Base-by-base conservation (phyloP, 2,329 filamentous ascomycete species). In the Epichloe aotearoae region DNA sequence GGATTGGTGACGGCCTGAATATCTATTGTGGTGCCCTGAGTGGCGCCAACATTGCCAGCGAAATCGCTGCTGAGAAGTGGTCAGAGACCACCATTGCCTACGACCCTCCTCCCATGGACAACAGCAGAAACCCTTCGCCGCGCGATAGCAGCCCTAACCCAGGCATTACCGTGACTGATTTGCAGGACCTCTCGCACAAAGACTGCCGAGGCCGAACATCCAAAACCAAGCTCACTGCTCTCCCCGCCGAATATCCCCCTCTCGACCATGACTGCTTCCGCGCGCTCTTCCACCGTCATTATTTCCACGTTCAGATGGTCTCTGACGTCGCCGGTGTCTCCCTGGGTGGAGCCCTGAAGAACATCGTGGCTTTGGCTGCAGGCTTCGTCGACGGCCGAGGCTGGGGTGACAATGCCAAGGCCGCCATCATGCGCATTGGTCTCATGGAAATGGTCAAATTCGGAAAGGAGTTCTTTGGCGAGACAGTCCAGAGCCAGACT, bases 331-430 rank as follows among this genome's bases (percentile, higher is more conserved):
- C 91, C 0, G 93, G 93, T 58, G 91, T 96, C 1, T 97, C 93
- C 5, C 82, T 98, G 36, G 86, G 90, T 42, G 93, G 93, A 54
- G 93, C 93, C 0, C 74, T 98, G 59, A 98, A 98, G 76, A 98
- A 98, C 73, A 84, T 98, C 57, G 88, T 98, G 50, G 93, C 93
- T 5, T 73, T 98, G 17, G 91, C 89, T 5, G 90, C 93, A 34
- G 93, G 93, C 52, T 98, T 95, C 67, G 89, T 97, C 43, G 88
- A 95, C 57, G 93, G 93, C 37, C 80, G 91, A 54, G 91, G 91
- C 57, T 98, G 93, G 91, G 93, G 93, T 62, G 90, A 97, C 73
- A 98, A 97, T 60, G 91, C 91, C 57, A 97, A 98, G 73, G 89
- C 93, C n/a, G 93, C 93, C 44, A 84, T 98, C 54, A 97, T 98